phyloP scores from a whole-genome alignment of 441 rosid genomes.

The Daphne laureola region DNA sequence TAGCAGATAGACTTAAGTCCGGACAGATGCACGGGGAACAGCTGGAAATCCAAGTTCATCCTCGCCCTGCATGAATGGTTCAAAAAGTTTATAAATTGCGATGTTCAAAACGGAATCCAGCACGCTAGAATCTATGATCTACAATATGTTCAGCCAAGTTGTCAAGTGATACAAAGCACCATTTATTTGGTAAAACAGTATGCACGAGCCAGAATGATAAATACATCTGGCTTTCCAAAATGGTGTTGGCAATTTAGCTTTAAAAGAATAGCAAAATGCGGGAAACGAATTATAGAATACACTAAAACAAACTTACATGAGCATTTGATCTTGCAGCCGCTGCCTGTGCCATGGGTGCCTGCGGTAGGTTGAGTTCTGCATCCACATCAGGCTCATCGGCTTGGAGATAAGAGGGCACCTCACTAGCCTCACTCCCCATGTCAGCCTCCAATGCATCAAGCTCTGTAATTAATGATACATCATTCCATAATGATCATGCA shows the following conservation, averaged over 20 bases:
- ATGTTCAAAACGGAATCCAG: too few relatives aligned
- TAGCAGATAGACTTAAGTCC: slow-evolving; percentile 30
- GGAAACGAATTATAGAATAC: background rate
- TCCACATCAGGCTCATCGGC: slow-evolving; percentile 67
- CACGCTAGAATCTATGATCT: background rate
- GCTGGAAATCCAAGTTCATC: slow-evolving; percentile 87
- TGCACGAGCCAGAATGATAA: background rate
- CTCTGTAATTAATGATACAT: slow-evolving; percentile 40
- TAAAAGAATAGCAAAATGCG: background rate
- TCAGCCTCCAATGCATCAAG: slow-evolving; percentile 95
- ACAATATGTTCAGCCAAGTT: too few relatives aligned
- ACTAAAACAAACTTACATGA: slow-evolving; percentile 39
- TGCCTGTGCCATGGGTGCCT: slow-evolving; percentile 67
- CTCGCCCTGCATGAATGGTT: slow-evolving; percentile 43
- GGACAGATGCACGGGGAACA: slow-evolving; percentile 77
- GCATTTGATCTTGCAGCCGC: slow-evolving; percentile 50
- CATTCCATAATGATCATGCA: background rate
- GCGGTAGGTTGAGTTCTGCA: slow-evolving; percentile 68
- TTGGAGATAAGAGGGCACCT: slow-evolving; percentile 91
- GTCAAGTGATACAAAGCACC: too few relatives aligned
- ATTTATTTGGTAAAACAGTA: too few relatives aligned
- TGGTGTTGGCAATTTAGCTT: background rate
- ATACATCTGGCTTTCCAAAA: background rate
- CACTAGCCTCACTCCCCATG: slow-evolving; percentile 80
- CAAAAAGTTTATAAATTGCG: background rate